Conservation (phyloP, 2,329 filamentous ascomycete genomes). For the Colletotrichum abscissum region DNA sequence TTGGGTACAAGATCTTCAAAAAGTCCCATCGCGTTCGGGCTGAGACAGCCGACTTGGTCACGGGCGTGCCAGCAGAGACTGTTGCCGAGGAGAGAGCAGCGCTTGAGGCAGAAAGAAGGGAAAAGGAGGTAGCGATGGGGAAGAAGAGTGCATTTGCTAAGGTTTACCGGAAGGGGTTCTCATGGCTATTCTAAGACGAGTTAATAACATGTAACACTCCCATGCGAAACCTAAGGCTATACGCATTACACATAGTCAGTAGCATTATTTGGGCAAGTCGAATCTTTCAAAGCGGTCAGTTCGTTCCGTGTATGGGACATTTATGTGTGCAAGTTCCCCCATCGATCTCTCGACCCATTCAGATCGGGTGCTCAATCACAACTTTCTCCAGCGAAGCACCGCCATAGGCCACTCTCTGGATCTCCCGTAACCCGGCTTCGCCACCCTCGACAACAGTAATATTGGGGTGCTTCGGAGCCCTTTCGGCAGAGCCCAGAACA, state of each 20-base stretch:
- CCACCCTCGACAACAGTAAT: conserved; percentile 1
- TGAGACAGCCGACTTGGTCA: conserved; percentile 2
- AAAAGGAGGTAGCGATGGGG: conserved; percentile 6
- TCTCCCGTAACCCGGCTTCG: conserved; percentile 4
- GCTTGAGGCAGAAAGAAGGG: neutral
- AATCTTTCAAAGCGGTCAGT: too few species aligned
- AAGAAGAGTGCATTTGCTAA: neutral
- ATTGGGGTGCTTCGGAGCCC: conserved; percentile 13
- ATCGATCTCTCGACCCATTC: too few species aligned
- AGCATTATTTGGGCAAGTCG: too few species aligned
- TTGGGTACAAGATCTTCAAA: conserved; percentile 11
- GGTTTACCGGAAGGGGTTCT: conserved; percentile 10
- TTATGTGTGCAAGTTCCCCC: too few species aligned
- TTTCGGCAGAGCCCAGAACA: neutral
- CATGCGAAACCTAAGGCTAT: too few species aligned
- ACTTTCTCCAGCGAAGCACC: conserved; percentile 16
- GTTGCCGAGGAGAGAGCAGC: conserved; percentile 1
- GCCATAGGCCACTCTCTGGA: neutral
- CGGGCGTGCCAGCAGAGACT: neutral
- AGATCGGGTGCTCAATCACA: conserved; percentile 16
- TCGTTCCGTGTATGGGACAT: too few species aligned
- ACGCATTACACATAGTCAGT: too few species aligned
- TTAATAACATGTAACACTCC: neutral
- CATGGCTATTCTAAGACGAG: conserved; percentile 1
- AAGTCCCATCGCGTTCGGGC: neutral